A percentile compares a stretch with the other conserved stretches of the same genome.
These are phyloP conservation scores for Capsicum pubescens DNA, from an alignment of 257 asterid species.

Conservation along the genomic window DNA sequence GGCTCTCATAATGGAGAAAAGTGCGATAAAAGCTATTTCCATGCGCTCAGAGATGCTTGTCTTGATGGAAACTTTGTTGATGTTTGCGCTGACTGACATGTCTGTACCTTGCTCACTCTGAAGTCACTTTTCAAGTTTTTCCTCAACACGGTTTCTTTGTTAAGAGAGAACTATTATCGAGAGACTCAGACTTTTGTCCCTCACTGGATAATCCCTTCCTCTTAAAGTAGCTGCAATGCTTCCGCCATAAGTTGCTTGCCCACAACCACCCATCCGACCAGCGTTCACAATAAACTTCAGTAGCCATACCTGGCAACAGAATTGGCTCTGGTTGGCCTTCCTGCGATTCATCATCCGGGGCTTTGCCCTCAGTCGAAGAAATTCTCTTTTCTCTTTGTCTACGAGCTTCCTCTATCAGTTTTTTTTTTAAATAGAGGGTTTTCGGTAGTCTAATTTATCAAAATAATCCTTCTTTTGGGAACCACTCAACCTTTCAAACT, in stretches of 20 bases:
- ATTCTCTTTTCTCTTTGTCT: conserved; percentile 42
- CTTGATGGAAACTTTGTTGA: conserved; percentile 74
- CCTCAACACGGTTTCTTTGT: conserved; percentile 71
- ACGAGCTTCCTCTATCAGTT: conserved; percentile 67
- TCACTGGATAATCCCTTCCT: conserved; percentile 91
- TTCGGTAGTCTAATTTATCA: conserved; percentile 94
- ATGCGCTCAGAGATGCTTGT: conserved; percentile 77
- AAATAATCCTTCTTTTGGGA: conserved; percentile 82
- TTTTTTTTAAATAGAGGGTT: conserved; percentile 85
- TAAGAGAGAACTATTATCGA: conserved; percentile 63
- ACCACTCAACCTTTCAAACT: conserved; percentile 65
- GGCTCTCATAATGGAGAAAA: conserved; percentile 61
- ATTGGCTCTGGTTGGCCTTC: conserved; percentile 58
- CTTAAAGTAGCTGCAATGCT: conserved; percentile 68
- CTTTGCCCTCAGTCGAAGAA: conserved; percentile 31
- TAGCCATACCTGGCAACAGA: conserved; percentile 81
- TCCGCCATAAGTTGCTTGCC: conserved; percentile 78
- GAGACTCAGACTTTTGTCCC: conserved; percentile 69
- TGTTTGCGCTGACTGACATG: conserved; percentile 66
- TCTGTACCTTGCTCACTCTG: conserved; percentile 68
- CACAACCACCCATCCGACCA: conserved; percentile 68
- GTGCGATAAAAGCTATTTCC: conserved; percentile 78
- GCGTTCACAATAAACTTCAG: conserved; percentile 60
- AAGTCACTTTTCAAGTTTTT: conserved; percentile 68
- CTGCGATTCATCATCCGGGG: conserved; percentile 48